These are phyloP conservation scores for Artemisia argyi DNA, from an alignment of 129 eudicot genomes.

Conservation along the genomic window DNA sequence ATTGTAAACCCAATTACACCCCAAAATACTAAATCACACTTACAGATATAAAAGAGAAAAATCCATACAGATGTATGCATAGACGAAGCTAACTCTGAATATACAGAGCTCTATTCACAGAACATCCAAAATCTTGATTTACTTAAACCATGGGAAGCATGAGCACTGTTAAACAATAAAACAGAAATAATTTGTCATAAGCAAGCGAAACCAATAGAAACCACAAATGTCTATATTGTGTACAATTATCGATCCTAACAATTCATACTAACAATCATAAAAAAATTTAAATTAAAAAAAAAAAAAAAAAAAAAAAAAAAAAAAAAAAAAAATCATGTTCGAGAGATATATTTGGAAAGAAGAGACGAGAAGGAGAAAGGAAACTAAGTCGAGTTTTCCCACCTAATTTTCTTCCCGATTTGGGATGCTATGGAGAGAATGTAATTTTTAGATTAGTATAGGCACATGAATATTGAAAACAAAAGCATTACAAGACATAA, in stretches of 20 bases:
- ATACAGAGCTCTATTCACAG: constrained; percentile 46
- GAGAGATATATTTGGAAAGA: no score
- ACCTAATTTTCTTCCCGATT: no score
- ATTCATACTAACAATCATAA: no score
- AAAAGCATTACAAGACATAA: neutral
- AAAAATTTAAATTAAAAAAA: no score
- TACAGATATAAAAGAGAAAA: constrained; percentile 32
- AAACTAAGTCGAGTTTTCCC: no score
- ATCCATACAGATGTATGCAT: constrained; percentile 28
- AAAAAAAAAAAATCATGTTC: no score
- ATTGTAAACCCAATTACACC: constrained; percentile 30
- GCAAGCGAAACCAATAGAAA: no score
- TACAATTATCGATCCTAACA: no score
- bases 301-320: no score
- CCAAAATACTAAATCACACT: constrained; percentile 33
- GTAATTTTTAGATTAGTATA: neutral
- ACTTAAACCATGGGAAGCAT: constrained; percentile 50
- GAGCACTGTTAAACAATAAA: constrained; percentile 22
- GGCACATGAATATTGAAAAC: neutral
- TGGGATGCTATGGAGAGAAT: no score
- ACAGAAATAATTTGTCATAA: neutral
- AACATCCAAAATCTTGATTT: constrained; percentile 29
- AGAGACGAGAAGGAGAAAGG: no score
- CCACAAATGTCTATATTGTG: no score
- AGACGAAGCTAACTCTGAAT: constrained; percentile 33